These are phyloP conservation scores for Ganoderma sinense DNA, from an alignment of 1,284 basidiomycete genomes.

Conservation along the genomic window DNA sequence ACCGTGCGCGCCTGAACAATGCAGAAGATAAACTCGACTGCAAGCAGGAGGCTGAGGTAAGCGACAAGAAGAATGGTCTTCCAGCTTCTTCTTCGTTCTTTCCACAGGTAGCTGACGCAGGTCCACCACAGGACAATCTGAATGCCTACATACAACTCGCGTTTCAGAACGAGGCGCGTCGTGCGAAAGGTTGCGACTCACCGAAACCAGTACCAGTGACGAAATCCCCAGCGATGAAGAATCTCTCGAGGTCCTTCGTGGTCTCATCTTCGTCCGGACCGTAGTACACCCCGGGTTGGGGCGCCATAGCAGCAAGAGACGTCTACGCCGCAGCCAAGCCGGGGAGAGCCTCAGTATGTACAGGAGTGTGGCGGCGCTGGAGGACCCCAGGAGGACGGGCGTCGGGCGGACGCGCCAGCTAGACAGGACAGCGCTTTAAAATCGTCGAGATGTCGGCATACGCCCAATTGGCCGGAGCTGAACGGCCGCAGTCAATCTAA, in stretches of 20 bases:
- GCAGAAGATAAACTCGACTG: conserved; percentile 48
- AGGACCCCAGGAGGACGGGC: conserved; percentile 12
- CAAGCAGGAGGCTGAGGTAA: conserved; percentile 49
- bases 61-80: conserved; percentile 44
- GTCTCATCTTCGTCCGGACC: conserved; percentile 26
- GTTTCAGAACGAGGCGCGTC: not conserved
- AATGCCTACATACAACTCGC: conserved; percentile 40
- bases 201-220: conserved; percentile 32
- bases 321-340: not conserved
- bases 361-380: conserved; percentile 20
- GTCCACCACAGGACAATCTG: conserved; percentile 47
- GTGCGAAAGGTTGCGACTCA: conserved; percentile 8
- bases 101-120: conserved; percentile 50
- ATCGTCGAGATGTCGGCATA: not conserved
- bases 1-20: conserved; percentile 43
- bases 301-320: conserved; percentile 4
- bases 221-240: conserved; percentile 34
- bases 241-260: conserved; percentile 29
- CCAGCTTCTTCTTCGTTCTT: conserved; percentile 39
- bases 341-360: conserved; percentile 14
- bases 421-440: not conserved
- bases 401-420: not conserved
- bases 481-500: not conserved
- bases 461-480: not conserved
- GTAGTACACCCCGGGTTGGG: conserved; percentile 22